Base-by-base conservation (phyloP, 768 basidiomycete species). In the Collybia mongolica region DNA sequence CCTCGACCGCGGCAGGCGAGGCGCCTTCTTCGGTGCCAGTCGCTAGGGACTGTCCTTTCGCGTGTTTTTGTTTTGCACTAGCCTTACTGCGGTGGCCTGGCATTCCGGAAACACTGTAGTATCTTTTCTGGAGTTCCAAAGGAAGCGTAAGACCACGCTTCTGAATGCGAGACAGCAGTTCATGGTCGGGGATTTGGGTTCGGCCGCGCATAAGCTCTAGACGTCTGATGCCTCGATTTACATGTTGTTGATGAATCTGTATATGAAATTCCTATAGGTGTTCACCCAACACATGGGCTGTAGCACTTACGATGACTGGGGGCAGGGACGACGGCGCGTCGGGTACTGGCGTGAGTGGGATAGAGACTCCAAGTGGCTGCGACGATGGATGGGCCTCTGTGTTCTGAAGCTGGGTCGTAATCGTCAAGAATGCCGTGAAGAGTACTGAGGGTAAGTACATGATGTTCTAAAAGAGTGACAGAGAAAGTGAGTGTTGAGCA, bases 211-310 rank as follows among this genome's bases (percentile, higher is more conserved):
- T 83, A 36, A 69, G 72, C 12, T 82, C 79, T 28, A 81, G 72
- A 35, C 86, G 83, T 46, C 66, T 72, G 39, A 75, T 64, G 35
- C 72, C 74, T 39, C 74, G 79, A 56, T 82, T 85, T 38, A 80
- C 75, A 59, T 82, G 76, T 62, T 81, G 83, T 60, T 85, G 84
- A 44, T 83, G 67, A 44, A 77, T 58, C 84, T 86, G 54, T 19
- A 24, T 45, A 26, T 47, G 28, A 41, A 9, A 19, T 17, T 5
- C 18, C 14, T 49, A 4, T 2, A 38, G n/a, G 37, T 17, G 4
- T 12, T 24, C 37, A n/a, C 14, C 35, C 9, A 14, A n/a, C 8
- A 14, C 38, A 14, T 50, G 20, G 6, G 38, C 17, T 36, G 14
- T 41, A 15, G 28, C 8, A 39, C 57, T 18, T 38, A 56, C 55